Conservation (phyloP, 495 filamentous ascomycete species). For the Hypoxylon subgilvum region DNA sequence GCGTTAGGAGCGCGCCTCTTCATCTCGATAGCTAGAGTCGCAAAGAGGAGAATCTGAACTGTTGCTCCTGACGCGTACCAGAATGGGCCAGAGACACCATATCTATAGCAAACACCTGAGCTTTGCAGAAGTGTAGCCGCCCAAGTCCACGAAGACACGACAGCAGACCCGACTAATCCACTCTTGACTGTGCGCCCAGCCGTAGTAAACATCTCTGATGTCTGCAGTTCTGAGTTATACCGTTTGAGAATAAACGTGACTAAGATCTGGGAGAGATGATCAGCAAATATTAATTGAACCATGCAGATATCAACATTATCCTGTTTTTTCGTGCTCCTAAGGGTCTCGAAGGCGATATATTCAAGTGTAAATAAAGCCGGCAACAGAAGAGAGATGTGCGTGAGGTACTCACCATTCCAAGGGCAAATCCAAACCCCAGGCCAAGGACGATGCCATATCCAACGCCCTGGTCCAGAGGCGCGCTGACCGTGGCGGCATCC, state of each 20-base stretch:
- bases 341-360: conserved; percentile 53
- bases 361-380: not conserved
- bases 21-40: conserved; percentile 89
- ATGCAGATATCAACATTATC: too few relatives aligned
- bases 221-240: conserved; percentile 94
- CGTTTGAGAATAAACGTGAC: conserved; percentile 81
- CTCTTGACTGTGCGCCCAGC: conserved; percentile 94
- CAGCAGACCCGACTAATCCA: conserved; percentile 91
- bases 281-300: conserved; percentile 9
- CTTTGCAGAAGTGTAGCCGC: conserved; percentile 82
- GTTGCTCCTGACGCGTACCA: conserved; percentile 78
- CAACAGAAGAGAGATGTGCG: not conserved
- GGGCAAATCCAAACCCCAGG: conserved; percentile 74
- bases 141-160: conserved; percentile 97
- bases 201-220: conserved; percentile 96
- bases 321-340: not conserved
- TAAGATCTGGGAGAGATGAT: conserved; percentile 50
- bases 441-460: conserved; percentile 87
- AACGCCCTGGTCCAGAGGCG: conserved; percentile 71
- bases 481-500: conserved; percentile 29
- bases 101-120: conserved; percentile 87
- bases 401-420: conserved; percentile 70
- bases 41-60: conserved; percentile 85
- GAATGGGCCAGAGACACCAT: conserved; percentile 91
- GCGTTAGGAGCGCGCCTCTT: conserved; percentile 88